phyloP scores from a whole-genome alignment of 805 yeast genomes.

The Yamadazyma laniorum region DNA sequence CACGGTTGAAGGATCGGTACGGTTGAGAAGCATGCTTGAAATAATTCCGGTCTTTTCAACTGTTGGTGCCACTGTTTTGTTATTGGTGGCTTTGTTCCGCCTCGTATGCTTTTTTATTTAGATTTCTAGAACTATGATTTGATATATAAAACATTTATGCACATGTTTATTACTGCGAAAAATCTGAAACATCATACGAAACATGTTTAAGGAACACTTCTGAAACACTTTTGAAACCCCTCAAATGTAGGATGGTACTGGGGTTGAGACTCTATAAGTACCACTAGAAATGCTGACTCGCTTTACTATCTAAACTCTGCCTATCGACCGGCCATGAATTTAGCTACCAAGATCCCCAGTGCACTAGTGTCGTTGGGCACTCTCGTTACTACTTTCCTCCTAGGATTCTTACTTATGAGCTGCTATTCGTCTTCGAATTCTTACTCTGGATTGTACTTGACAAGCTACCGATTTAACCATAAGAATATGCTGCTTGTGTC shows the following conservation, averaged over 20 bases:
- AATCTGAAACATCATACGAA: background rate
- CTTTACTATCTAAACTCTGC: too few relatives aligned
- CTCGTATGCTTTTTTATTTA: background rate
- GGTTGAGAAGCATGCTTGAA: slow-evolving; percentile 19
- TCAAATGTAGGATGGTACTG: too few relatives aligned
- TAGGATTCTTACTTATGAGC: slow-evolving; percentile 57
- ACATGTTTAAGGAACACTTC: background rate
- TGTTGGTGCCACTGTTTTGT: slow-evolving; percentile 11
- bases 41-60: slow-evolving; percentile 14
- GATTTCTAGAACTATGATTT: background rate
- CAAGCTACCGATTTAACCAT: slow-evolving; percentile 48
- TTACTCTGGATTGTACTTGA: slow-evolving; percentile 50
- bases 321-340: too few relatives aligned
- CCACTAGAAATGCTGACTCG: too few relatives aligned
- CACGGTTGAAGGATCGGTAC: slow-evolving; percentile 25
- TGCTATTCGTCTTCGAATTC: slow-evolving; percentile 41
- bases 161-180: background rate
- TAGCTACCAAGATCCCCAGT: slow-evolving; percentile 13
- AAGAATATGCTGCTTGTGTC: slow-evolving; percentile 17
- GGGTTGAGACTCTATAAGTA: too few relatives aligned
- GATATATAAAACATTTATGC: background rate
- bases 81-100: slow-evolving; percentile 5
- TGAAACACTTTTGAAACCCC: slow-evolving; percentile 10
- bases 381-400: slow-evolving; percentile 48
- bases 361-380: slow-evolving; percentile 39